Percentiles rank a stretch among this genome's conserved stretches.
Conservation (phyloP, 192 early-diverging fungal genomes). For the Chytriomyces confervae region DNA sequence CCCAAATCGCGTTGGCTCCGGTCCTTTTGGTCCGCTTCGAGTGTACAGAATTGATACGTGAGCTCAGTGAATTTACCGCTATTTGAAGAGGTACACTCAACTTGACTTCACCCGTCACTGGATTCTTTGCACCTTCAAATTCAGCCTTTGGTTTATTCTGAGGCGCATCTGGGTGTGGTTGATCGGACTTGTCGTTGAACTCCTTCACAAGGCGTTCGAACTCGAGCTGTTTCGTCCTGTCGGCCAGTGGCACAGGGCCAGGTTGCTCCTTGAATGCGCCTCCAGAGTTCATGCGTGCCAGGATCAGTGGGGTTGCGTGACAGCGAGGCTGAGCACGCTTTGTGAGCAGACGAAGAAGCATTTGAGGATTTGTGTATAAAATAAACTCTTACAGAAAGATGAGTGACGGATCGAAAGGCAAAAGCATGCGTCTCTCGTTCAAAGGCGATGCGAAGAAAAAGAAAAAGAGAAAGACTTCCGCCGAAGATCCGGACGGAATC, state of each 20-base stretch:
- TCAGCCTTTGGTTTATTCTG: slow-evolving; percentile 47
- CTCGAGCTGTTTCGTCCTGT: slow-evolving; percentile 71
- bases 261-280: slow-evolving; percentile 42
- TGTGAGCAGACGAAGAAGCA: not conserved
- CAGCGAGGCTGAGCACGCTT: not conserved
- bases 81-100: slow-evolving; percentile 8
- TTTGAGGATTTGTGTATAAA: not conserved
- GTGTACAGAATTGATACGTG: not conserved
- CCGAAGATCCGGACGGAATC: slow-evolving; percentile 30
- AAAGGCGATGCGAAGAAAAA: slow-evolving; percentile 41
- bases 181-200: slow-evolving; percentile 44
- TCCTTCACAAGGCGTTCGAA: slow-evolving; percentile 72
- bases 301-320: not conserved
- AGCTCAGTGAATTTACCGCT: not conserved
- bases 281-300: not conserved
- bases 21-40: slow-evolving; percentile 72
- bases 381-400: not conserved
- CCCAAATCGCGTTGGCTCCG: slow-evolving; percentile 80
- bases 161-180: slow-evolving; percentile 58
- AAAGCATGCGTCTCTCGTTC: slow-evolving; percentile 28
- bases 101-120: slow-evolving; percentile 68
- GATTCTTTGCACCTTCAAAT: slow-evolving; percentile 77
- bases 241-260: slow-evolving; percentile 72
- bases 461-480: slow-evolving; percentile 70
- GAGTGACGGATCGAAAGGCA: slow-evolving; percentile 8